Base-by-base conservation (phyloP, 192 early-diverging fungal species). In the Podila horticola region DNA sequence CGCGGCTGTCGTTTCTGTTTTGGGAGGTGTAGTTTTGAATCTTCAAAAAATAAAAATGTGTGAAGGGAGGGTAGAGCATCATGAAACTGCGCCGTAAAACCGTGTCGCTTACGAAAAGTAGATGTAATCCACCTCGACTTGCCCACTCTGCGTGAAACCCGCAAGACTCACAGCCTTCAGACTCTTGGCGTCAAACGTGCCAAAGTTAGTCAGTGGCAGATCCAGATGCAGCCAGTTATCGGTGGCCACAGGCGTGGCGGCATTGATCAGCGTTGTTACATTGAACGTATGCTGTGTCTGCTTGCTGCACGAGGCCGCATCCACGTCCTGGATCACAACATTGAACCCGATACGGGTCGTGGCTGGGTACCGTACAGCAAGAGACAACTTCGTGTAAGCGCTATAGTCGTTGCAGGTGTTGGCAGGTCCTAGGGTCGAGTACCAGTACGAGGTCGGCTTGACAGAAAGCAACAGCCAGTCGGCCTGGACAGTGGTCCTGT, bases 331-430 rank as follows among this genome's bases (percentile, higher is more conserved):
- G 31, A 67, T n/a, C 15, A 67, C 66, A 17, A 55, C 66, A 52
- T 55, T 67, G 50, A 67, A 67, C n/a, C 66, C 66, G 58, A 67
- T n/a, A n/a, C 66, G 66, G 5, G 49, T 67, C 20, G 66, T 20
- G 24, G 49, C 58, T 1, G 64, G 71, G 63, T 64, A 73, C 0
- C 71, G 63, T 17, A 73, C 15, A 9, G 60, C 71, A 31, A 73
- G 24, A 11, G 24, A 69, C 55, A 73, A 4, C 30, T 22, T 51
- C 5, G 63, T 64, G 49, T 34, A 73, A 0, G 4, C n/a, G 30
- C 60, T 64, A 50, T 66, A 73, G 31, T 73, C 62, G 52, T 73
- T 73, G 29, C 71, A 73, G 19, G 57, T 64, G 63, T 50, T 73
- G 26, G 30, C 24, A 9, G 28, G 13, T 45, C 74, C 74, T 19